Percentiles rank a stretch among this genome's conserved stretches.
These are phyloP conservation scores for Picea sitchensis DNA, from an alignment of 75 land plant species.

Conservation along the genomic window DNA sequence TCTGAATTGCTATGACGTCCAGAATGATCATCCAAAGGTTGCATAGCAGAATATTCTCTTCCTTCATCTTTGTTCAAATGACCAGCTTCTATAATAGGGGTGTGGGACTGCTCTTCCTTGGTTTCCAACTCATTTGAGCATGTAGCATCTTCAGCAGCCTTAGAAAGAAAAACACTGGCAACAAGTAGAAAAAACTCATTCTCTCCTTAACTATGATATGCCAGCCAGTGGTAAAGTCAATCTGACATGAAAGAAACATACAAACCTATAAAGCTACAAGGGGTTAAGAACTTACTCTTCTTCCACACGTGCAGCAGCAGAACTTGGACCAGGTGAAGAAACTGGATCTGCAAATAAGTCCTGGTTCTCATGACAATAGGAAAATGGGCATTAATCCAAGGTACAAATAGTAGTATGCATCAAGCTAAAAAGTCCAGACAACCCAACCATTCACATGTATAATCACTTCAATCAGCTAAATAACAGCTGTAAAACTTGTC, in stretches of 20 bases:
- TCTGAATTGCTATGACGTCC: neutral
- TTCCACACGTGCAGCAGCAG: slow-evolving; percentile 15
- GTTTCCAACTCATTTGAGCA: slow-evolving; percentile 4
- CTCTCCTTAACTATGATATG: neutral
- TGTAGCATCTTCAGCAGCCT: neutral
- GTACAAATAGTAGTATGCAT: slow-evolving; percentile 1
- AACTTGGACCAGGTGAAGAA: slow-evolving; percentile 21
- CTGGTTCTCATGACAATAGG: slow-evolving; percentile 23
- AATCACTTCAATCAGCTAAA: neutral
- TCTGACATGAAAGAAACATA: neutral
- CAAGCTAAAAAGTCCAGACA: neutral
- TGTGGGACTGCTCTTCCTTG: neutral
- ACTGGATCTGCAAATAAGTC: slow-evolving; percentile 42
- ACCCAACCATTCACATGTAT: neutral
- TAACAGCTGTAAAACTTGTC: neutral
- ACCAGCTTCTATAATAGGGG: neutral
- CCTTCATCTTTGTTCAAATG: slow-evolving; percentile 1
- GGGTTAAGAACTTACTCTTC: slow-evolving; percentile 15
- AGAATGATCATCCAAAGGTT: slow-evolving; percentile 2
- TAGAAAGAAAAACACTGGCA: neutral
- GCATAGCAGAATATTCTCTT: slow-evolving; percentile 7
- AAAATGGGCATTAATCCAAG: neutral
- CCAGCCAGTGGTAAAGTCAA: slow-evolving; percentile 12
- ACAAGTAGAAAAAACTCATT: neutral
- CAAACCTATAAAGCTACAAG: neutral